Evolutionary conservation across 495 filamentous ascomycete species (phyloP).

Genomic region (Lophiotrema nucula): DNA sequence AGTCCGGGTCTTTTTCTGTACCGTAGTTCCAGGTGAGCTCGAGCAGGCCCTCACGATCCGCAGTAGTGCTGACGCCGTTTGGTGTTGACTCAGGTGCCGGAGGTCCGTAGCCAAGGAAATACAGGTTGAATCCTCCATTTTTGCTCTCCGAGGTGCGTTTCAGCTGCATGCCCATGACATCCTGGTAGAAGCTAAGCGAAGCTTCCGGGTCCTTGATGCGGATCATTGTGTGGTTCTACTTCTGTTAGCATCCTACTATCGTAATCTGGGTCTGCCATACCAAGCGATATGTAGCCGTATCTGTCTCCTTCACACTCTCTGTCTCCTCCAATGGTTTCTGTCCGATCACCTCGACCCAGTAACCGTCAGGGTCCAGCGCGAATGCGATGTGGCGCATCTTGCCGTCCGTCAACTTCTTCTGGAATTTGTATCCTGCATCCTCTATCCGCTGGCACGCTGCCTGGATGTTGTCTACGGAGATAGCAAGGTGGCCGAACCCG

Average conservation of each 20-base stretch:
- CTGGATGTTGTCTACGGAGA: conserved; percentile 88
- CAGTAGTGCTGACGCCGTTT: conserved; percentile 54
- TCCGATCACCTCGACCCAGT: conserved; percentile 60
- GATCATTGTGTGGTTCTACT: conserved; percentile 85
- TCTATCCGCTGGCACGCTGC: conserved; percentile 84
- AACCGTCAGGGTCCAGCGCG: conserved; percentile 87
- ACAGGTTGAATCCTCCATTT: conserved; percentile 77
- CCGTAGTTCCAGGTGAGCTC: conserved; percentile 98
- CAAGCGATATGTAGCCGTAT: conserved; percentile 55
- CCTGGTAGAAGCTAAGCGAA: conserved; percentile 85
- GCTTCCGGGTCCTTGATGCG: conserved; percentile 86
- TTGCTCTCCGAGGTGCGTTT: conserved; percentile 68
- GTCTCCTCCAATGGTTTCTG: conserved; percentile 48
- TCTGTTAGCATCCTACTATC: background rate
- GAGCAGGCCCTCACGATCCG: conserved; percentile 75
- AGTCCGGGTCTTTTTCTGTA: conserved; percentile 81
- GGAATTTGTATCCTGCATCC: conserved; percentile 85
- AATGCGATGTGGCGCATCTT: conserved; percentile 89
- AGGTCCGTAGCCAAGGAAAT: conserved; percentile 82
- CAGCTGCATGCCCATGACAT: conserved; percentile 82
- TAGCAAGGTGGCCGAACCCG: conserved; percentile 87
- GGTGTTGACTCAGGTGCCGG: conserved; percentile 49
- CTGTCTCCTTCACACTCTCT: conserved; percentile 55
- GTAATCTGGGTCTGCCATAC: conserved; percentile 25
- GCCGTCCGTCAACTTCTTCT: conserved; percentile 89